These are phyloP conservation scores for Fusarium anguioides DNA, from an alignment of 2,329 filamentous ascomycete genomes.

Conservation along the genomic window DNA sequence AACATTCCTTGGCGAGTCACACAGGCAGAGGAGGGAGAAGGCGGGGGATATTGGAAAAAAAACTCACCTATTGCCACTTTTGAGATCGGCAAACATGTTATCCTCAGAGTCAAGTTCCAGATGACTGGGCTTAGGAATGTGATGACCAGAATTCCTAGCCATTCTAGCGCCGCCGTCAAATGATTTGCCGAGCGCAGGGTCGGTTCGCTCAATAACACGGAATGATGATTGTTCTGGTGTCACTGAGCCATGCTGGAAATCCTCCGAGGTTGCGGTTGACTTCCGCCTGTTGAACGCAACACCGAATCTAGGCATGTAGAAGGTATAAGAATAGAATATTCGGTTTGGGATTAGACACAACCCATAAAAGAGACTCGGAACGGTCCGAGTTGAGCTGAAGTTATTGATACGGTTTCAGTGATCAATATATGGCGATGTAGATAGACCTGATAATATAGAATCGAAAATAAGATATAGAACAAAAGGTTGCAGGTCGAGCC, in stretches of 20 bases:
- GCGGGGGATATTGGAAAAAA: constrained; percentile 12
- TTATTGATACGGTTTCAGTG: constrained; percentile 23
- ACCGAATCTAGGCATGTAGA: constrained; percentile 71
- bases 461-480: constrained; percentile 23
- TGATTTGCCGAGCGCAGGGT: constrained; percentile 57
- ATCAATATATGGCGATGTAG: constrained; percentile 32
- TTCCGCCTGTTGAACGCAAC: constrained; percentile 69
- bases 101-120: constrained; percentile 61
- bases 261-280: constrained; percentile 66
- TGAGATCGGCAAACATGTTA: constrained; percentile 69
- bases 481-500: constrained; percentile 37
- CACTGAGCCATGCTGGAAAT: constrained; percentile 62
- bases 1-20: constrained; percentile 39
- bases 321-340: constrained; percentile 32
- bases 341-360: constrained; percentile 39
- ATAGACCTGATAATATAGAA: constrained; percentile 14
- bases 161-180: constrained; percentile 63
- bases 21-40: constrained; percentile 26
- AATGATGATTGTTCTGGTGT: constrained; percentile 63
- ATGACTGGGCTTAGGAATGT: constrained; percentile 53
- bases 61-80: constrained; percentile 66
- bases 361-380: constrained; percentile 40
- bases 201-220: constrained; percentile 66
- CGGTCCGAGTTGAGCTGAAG: constrained; percentile 9
- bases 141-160: constrained; percentile 52